Evolutionary conservation across 2,329 filamentous ascomycete species (phyloP).

Genomic region (Tolypocladium sp.): DNA sequence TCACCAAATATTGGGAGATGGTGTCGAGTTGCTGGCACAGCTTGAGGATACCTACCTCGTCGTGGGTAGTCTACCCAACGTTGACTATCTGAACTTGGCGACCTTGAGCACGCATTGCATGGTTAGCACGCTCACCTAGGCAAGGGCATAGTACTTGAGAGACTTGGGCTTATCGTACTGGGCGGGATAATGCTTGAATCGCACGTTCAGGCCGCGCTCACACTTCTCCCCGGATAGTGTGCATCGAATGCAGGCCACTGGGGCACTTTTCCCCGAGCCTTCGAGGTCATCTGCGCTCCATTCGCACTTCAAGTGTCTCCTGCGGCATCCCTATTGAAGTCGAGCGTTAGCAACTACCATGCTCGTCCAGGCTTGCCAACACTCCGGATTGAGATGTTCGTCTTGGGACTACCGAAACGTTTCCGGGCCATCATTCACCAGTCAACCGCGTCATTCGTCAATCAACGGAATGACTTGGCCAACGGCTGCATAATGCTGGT

Average conservation of each 20-base stretch:
- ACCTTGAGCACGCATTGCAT: not conserved
- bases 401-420: not conserved
- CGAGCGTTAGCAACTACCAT: not conserved
- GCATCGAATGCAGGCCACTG: slow-evolving; percentile 5
- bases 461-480: not conserved
- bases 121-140: not conserved
- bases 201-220: slow-evolving; percentile 6
- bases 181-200: slow-evolving; percentile 8
- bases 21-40: not conserved
- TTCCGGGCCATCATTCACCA: not conserved
- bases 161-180: slow-evolving; percentile 2
- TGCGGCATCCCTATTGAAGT: not conserved
- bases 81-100: not conserved
- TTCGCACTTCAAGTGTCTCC: slow-evolving; percentile 4
- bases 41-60: not conserved
- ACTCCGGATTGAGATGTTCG: not conserved
- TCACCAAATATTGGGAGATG: not conserved
- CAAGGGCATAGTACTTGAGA: not conserved
- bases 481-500: not conserved
- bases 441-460: not conserved
- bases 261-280: not conserved
- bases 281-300: slow-evolving; percentile 1
- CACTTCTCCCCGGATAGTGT: slow-evolving; percentile 5
- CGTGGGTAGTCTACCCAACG: slow-evolving; percentile 1
- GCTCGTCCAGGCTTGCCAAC: not conserved